Percentiles rank a stretch among this genome's conserved stretches.
phyloP scores from a whole-genome alignment of 1,284 basidiomycete genomes.

The Heterobasidion occidentale region DNA sequence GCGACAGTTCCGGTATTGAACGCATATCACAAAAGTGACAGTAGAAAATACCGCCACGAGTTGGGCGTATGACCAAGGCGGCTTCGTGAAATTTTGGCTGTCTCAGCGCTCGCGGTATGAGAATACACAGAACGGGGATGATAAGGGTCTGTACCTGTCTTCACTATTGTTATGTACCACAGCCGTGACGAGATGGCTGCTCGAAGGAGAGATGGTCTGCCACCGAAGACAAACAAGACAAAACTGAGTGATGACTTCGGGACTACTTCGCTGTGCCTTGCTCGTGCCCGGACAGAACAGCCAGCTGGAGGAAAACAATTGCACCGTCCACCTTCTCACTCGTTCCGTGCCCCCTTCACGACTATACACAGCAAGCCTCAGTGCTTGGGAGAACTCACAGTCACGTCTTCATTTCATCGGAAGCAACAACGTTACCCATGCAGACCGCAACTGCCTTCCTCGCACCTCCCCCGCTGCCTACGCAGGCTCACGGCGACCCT shows the following conservation, averaged over 20 bases:
- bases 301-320: background rate
- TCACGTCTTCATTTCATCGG: background rate
- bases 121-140: too few relatives aligned
- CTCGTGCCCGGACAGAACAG: background rate
- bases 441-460: constrained; percentile 9
- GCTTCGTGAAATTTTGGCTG: too few relatives aligned
- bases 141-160: too few relatives aligned
- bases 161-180: too few relatives aligned
- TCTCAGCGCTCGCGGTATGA: too few relatives aligned
- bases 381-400: background rate
- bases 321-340: background rate
- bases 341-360: background rate
- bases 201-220: background rate
- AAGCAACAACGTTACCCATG: constrained; percentile 3
- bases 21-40: too few relatives aligned
- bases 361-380: background rate
- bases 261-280: background rate
- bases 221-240: background rate
- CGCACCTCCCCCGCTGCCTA: constrained; percentile 10
- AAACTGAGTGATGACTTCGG: background rate
- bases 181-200: too few relatives aligned
- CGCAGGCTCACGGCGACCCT: constrained; percentile 23
- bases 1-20: too few relatives aligned
- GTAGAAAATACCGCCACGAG: too few relatives aligned
- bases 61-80: too few relatives aligned